Base-by-base conservation (phyloP, 176 grass and related monocot genomes). In the Eleusine indica region DNA sequence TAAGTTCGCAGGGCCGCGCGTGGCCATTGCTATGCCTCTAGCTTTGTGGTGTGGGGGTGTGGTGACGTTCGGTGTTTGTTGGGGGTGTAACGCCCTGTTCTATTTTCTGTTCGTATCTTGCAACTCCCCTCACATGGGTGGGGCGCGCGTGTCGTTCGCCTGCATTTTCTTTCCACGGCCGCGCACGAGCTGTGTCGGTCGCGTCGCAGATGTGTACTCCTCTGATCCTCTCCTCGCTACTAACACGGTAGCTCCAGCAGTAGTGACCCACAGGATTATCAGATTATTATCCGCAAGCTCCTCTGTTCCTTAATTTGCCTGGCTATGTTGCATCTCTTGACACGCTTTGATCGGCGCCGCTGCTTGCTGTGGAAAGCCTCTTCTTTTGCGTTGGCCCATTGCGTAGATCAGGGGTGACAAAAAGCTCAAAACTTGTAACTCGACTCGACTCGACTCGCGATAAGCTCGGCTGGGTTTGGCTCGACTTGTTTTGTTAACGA, bases 51-150 rank as follows among this genome's bases (percentile, higher is more conserved):
- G 7, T 38, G 19, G 17, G 10, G 32, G 21, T 0, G 30, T 3
- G 28, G 70, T 17, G 76, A 70, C 44, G 71, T 66, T 28, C 7
- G 57, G 46, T 66, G 83, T 66, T 38, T 81, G 47, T 14, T 56
- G 65, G 32, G 5, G 71, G 65, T 58, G 65, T 71, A 70, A 21
- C 16, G 29, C 49, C 21, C 37, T 52, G 44, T 57, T 10, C 28
- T 13, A n/a, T 53, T 64, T 58, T 19, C 48, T 6, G 47, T 37
- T 39, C 28, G 28, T 18, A 60, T 88, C 81, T 40, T 74, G 1
- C 61, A 5, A 30, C 57, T 62, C 32, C 54, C 8, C 72, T 62
- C 88, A 90, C 88, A 86, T 83, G 83, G 79, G 83, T 4, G 70
- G 52, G 82, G n/a, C 61, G n/a, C 47, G 39, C 64, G 0, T 58